Percentiles rank a stretch among this genome's conserved stretches.
phyloP scores from a whole-genome alignment of 306 rosid genomes.

The Spatholobus suberectus region DNA sequence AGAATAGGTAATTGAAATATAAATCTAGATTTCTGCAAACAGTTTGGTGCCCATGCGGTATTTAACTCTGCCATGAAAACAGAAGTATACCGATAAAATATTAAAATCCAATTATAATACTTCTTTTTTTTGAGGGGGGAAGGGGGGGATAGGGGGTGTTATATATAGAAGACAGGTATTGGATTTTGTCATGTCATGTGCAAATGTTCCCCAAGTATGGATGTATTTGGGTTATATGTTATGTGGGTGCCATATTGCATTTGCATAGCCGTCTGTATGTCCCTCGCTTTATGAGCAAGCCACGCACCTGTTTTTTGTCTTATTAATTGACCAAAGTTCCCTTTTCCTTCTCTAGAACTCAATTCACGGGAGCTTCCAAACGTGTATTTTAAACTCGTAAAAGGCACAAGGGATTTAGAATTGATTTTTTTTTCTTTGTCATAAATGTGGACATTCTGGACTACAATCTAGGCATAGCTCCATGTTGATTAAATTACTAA shows the following conservation, averaged over 20 bases:
- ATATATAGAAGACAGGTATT: neutral
- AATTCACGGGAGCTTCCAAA: constrained; percentile 54
- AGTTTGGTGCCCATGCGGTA: too few relatives aligned
- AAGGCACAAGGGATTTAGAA: constrained; percentile 32
- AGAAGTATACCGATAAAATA: constrained; percentile 19
- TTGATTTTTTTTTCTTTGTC: neutral
- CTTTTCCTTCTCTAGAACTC: constrained; percentile 26
- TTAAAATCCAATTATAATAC: constrained; percentile 22
- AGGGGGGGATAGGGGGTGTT: neutral
- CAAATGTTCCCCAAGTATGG: constrained; percentile 49
- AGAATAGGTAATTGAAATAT: neutral
- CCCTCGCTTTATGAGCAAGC: constrained; percentile 51
- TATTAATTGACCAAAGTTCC: constrained; percentile 58
- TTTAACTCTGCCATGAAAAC: constrained; percentile 21
- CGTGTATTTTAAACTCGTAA: constrained; percentile 13
- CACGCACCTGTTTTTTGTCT: constrained; percentile 60
- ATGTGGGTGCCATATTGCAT: constrained; percentile 49
- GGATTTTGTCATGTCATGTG: constrained; percentile 57
- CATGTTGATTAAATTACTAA: constrained; percentile 36
- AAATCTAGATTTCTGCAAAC: neutral
- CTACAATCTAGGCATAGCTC: constrained; percentile 53
- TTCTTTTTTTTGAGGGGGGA: too few relatives aligned
- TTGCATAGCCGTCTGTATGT: constrained; percentile 53
- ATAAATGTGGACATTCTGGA: constrained; percentile 49
- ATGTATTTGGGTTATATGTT: constrained; percentile 47